Evolutionary conservation across 768 basidiomycete genomes (phyloP).

Genomic region (Boletus eberwhitei): DNA sequence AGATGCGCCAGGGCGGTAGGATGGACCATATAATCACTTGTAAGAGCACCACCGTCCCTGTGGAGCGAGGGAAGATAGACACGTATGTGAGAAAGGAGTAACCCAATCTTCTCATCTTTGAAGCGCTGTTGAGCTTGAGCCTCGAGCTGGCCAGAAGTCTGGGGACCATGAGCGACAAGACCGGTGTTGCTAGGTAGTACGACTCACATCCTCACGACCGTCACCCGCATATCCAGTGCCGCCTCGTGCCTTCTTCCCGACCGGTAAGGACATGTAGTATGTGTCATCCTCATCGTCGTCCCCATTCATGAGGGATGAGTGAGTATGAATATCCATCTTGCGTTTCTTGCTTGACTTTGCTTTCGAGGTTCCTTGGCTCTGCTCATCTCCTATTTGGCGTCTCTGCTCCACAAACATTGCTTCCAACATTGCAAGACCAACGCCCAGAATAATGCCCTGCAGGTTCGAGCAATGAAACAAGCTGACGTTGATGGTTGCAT

Average conservation of each 20-base stretch:
- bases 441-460: constrained; percentile 87
- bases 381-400: constrained; percentile 32
- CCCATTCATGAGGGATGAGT: constrained; percentile 23
- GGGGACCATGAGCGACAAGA: constrained; percentile 4
- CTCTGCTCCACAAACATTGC: constrained; percentile 59
- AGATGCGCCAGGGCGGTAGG: constrained; percentile 91
- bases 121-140: constrained; percentile 68
- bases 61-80: constrained; percentile 80
- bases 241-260: constrained; percentile 66
- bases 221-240: constrained; percentile 89
- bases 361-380: constrained; percentile 23
- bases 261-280: constrained; percentile 39
- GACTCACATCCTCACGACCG: constrained; percentile 77
- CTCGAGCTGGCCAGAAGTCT: constrained; percentile 80
- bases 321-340: constrained; percentile 33
- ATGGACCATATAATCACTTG: constrained; percentile 90
- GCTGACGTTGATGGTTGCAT: constrained; percentile 47
- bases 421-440: constrained; percentile 86
- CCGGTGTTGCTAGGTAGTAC: neutral
- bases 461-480: constrained; percentile 89
- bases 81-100: constrained; percentile 68
- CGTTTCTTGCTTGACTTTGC: constrained; percentile 39
- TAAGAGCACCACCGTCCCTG: constrained; percentile 68
- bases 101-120: constrained; percentile 73
- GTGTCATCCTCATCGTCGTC: constrained; percentile 56